These are phyloP conservation scores for Bremia lactucae DNA, from an alignment of 352 stramenopile genomes.

Conservation along the genomic window DNA sequence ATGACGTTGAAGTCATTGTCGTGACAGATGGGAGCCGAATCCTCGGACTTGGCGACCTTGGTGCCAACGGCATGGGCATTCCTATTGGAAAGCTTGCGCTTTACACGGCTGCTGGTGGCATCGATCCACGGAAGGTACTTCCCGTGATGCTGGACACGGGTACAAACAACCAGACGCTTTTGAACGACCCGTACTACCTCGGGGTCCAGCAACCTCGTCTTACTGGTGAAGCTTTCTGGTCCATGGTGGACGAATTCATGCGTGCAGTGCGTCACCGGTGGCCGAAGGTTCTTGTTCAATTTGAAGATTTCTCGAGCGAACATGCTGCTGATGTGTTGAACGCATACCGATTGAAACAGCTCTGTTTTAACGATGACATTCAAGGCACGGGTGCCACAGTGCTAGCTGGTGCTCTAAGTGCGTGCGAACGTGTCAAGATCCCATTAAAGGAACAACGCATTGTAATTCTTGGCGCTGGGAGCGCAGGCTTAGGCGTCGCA, in stretches of 20 bases:
- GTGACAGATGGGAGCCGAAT: constrained; percentile 95
- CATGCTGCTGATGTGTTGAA: constrained; percentile 88
- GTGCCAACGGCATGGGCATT: constrained; percentile 96
- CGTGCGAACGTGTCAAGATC: constrained; percentile 55
- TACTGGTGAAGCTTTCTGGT: constrained; percentile 87
- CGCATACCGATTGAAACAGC: constrained; percentile 89
- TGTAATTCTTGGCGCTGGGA: constrained; percentile 90
- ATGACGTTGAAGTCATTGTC: constrained; percentile 95
- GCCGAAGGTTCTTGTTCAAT: constrained; percentile 92
- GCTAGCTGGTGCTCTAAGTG: constrained; percentile 80
- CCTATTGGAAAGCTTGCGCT: constrained; percentile 94
- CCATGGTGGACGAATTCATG: constrained; percentile 93
- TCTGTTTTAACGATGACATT: constrained; percentile 98
- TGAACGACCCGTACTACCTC: constrained; percentile 92
- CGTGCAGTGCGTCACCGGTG: constrained; percentile 75
- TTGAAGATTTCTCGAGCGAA: constrained; percentile 93
- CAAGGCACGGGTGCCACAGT: constrained; percentile 94
- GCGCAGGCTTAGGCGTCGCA: constrained; percentile 90
- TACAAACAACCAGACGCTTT: constrained; percentile 91
- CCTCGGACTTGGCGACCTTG: constrained; percentile 93
- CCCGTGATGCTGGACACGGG: constrained; percentile 94
- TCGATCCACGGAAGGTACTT: constrained; percentile 89
- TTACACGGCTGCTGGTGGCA: constrained; percentile 91
- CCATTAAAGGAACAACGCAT: constrained; percentile 91
- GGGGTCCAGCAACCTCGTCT: constrained; percentile 88